Evolutionary conservation across 176 grass and related monocot species (phyloP), one percentile per base, ranked within the genome.

Genomic region (Ampelocalamus luodianensis): DNA sequence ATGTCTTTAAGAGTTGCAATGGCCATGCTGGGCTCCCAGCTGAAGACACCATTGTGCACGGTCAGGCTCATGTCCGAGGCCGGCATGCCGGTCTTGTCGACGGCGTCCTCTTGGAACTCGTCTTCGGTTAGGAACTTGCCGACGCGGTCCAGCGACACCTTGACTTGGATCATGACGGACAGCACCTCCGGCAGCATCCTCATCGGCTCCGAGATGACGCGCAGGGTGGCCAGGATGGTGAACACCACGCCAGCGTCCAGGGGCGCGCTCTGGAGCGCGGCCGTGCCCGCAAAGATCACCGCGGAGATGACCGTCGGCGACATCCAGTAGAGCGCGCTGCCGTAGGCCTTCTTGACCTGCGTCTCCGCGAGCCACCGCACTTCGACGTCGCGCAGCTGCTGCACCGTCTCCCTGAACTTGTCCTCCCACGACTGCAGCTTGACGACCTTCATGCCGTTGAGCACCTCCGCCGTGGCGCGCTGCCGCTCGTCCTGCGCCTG

Each of bases 391-490:
- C 93, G 87, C 72, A 98, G 75, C 46, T 37, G 20, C 27, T 83
- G 74, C 68, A 93, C 36, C 24, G 53, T 36, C 44, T 82, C 72
- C 76, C 80, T 79, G 77, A 93, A 95, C 68, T 60, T 76, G 1
- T 89, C 87, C 76, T 92, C 89, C 92, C 95, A 97, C 26, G 89
- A 92, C 86, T 95, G 89, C 44, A 97, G 89, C 84, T 97, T 97
- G 63, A 97, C 72, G 37, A 95, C 72, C 76, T 92, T 97, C 87
- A 95, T 92, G 86, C 87, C 92, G 73, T 68, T 78, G 22, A 97
- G 79, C 32, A 81, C 89, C 90, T 97, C 95, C 63, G 92, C 92
- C 15, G 92, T 94, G 69, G 91, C 87, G 82, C 95, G 88, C 79
- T 94, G 91, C 78, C 95, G 85, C 63, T 90, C 85, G 84, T 97